Conservation (phyloP, 2,329 filamentous ascomycete species). For the Xylaria sp. region DNA sequence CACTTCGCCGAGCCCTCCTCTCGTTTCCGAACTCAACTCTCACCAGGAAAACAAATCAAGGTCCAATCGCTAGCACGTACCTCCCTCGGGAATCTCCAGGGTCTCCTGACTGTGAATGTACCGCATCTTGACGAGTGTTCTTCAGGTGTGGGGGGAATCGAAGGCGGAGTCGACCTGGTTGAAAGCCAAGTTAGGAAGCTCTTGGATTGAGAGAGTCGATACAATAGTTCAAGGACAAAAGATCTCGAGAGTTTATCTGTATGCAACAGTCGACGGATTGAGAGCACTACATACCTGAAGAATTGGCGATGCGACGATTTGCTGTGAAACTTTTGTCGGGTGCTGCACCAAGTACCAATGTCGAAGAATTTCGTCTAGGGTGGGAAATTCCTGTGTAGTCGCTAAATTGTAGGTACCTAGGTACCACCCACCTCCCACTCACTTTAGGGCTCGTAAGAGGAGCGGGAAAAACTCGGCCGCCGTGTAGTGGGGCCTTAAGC, state of each 20-base stretch:
- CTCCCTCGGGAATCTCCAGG: conserved; percentile 95
- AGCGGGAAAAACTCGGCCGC: conserved; percentile 38
- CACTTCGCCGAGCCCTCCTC: conserved; percentile 9
- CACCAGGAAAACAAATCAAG: conserved; percentile 1
- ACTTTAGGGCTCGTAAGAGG: conserved; percentile 39
- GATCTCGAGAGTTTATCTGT: neutral
- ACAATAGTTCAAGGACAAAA: neutral
- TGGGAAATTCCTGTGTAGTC: conserved; percentile 48
- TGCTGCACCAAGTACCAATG: conserved; percentile 42
- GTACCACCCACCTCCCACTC: conserved; percentile 38
- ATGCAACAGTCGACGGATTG: neutral
- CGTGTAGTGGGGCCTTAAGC: conserved; percentile 18
- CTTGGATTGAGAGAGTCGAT: neutral
- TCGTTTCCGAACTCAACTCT: conserved; percentile 24
- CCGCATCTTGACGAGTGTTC: conserved; percentile 85
- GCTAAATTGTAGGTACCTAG: conserved; percentile 46
- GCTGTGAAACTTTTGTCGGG: conserved; percentile 44
- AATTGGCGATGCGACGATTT: conserved; percentile 48
- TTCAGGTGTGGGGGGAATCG: conserved; percentile 54
- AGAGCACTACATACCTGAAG: conserved; percentile 44
- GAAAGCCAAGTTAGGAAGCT: conserved; percentile 27
- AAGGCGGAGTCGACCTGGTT: conserved; percentile 50
- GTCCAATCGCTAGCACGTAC: conserved; percentile 67
- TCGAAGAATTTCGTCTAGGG: conserved; percentile 46
- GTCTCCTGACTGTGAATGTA: conserved; percentile 99